Conservation (phyloP, 2,329 filamentous ascomycete genomes). For the Ambrosiella xylebori region DNA sequence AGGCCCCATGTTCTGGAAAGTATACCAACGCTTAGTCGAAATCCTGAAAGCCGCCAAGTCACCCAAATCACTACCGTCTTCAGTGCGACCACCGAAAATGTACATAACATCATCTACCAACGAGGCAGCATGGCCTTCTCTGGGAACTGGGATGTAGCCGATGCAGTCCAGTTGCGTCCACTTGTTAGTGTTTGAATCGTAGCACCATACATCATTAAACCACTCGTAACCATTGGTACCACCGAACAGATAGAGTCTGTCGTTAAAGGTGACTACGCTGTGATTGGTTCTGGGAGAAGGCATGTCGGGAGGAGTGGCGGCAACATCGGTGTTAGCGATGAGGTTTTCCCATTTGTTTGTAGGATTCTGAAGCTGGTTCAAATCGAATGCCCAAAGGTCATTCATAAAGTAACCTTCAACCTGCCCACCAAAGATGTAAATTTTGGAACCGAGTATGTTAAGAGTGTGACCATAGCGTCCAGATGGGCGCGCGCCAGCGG, state of each 20-base stretch:
- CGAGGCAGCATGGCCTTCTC: slow-evolving; percentile 86
- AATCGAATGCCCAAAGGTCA: slow-evolving; percentile 82
- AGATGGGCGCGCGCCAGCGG: slow-evolving; percentile 67
- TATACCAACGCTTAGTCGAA: slow-evolving; percentile 85
- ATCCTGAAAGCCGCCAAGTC: slow-evolving; percentile 69
- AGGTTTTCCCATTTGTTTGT: slow-evolving; percentile 90
- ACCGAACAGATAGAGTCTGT: slow-evolving; percentile 92
- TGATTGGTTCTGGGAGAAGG: slow-evolving; percentile 91
- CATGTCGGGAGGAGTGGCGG: slow-evolving; percentile 30
- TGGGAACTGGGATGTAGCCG: slow-evolving; percentile 83
- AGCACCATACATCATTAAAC: slow-evolving; percentile 99
- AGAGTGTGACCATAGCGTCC: slow-evolving; percentile 92
- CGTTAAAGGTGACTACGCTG: slow-evolving; percentile 76
- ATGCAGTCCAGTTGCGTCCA: slow-evolving; percentile 92
- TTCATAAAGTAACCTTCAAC: slow-evolving; percentile 98
- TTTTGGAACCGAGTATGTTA: slow-evolving; percentile 91
- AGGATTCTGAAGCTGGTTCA: slow-evolving; percentile 84
- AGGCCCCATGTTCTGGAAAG: slow-evolving; percentile 98
- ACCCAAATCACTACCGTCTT: slow-evolving; percentile 80
- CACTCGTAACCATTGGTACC: slow-evolving; percentile 90
- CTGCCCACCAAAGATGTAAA: slow-evolving; percentile 94
- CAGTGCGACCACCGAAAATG: slow-evolving; percentile 87
- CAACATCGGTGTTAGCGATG: slow-evolving; percentile 27
- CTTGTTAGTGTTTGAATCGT: slow-evolving; percentile 63
- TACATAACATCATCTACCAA: slow-evolving; percentile 98